Base-by-base conservation (phyloP, 202 grass and related monocot genomes). In the Digitaria exilis region DNA sequence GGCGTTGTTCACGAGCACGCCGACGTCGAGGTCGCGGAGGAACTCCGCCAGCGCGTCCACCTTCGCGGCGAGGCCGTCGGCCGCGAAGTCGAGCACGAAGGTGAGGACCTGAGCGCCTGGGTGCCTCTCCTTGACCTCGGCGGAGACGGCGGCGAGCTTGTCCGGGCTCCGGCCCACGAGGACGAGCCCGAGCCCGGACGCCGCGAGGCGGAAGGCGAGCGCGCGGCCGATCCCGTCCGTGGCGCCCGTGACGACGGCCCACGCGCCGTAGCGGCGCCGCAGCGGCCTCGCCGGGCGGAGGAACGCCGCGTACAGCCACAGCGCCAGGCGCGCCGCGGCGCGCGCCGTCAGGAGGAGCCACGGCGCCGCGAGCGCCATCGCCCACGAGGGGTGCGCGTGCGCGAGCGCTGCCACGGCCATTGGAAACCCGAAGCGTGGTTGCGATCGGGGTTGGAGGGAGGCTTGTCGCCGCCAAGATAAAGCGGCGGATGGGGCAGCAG, bases 211-310 rank as follows among this genome's bases (percentile, higher is more conserved):
- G 79, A 86, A 61, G 6, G 86, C 82, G 7, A 94, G 48, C 32
- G 91, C 82, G 74, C 74, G 85, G 45, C 88, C 88, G 64, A 94
- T 90, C 31, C 88, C 91, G 82, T 93, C 91, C 46, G 88, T 90
- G 82, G 91, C 75, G 51, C 91, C 91, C 61, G 88, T 93, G 45
- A 93, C 88, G 54, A 93, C 74, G 44, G 88, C 91, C 88, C 88
- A 90, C 5, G 73, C 10, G 45, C 85, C 88, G 78, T 90, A 90
- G 6, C 82, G 85, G 3, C 76, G 24, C 2, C 85, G 88, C 51
- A 90, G 91, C 26, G 82, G 85, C 82, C 76, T 83, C 45, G 51
- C 88, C 2, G 88, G 85, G 10, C 91, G 91, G 74, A 90, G 85
- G 85, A 90, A 90, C 25, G 85, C 77, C 55, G 82, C 82, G 85